Conservation (phyloP, 257 asterid genomes). For the Eucommia ulmoides region DNA sequence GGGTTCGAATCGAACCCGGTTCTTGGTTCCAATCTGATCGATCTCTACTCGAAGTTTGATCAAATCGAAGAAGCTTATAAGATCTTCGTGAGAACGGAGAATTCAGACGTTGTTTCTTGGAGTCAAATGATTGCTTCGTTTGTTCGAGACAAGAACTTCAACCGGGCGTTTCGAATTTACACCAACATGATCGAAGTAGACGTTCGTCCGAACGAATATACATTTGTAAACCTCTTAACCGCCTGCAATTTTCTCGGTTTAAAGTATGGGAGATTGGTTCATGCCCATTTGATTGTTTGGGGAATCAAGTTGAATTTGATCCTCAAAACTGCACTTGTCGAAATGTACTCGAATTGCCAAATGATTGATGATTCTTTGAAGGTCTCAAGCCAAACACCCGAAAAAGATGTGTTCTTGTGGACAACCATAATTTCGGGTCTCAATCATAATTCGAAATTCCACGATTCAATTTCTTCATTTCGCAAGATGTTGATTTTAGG, state of each 20-base stretch:
- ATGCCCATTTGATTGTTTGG: conserved; percentile 6
- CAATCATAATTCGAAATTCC: conserved; percentile 5
- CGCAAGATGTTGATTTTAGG: conserved; percentile 6
- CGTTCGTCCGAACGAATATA: conserved; percentile 11
- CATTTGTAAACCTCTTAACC: conserved; percentile 7
- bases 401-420: conserved; percentile 6
- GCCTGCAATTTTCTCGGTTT: conserved; percentile 8
- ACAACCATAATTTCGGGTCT: conserved; percentile 6
- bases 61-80: conserved; percentile 1
- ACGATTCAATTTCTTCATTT: conserved; percentile 5
- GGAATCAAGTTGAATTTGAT: conserved; percentile 12
- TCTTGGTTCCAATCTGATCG: conserved; percentile 4
- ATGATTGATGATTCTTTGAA: conserved; percentile 12
- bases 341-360: conserved; percentile 9
- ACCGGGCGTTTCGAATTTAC: conserved; percentile 1
- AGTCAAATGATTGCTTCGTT: conserved; percentile 2
- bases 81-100: neutral
- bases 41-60: conserved; percentile 9
- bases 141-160: conserved; percentile 3
- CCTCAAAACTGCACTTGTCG: conserved; percentile 12
- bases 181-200: conserved; percentile 3
- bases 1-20: conserved; percentile 7
- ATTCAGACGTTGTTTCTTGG: conserved; percentile 12
- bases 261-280: conserved; percentile 7
- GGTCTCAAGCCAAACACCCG: conserved; percentile 8